Base-by-base conservation (phyloP, 805 yeast species). In the Metschnikowia picachoensis region DNA sequence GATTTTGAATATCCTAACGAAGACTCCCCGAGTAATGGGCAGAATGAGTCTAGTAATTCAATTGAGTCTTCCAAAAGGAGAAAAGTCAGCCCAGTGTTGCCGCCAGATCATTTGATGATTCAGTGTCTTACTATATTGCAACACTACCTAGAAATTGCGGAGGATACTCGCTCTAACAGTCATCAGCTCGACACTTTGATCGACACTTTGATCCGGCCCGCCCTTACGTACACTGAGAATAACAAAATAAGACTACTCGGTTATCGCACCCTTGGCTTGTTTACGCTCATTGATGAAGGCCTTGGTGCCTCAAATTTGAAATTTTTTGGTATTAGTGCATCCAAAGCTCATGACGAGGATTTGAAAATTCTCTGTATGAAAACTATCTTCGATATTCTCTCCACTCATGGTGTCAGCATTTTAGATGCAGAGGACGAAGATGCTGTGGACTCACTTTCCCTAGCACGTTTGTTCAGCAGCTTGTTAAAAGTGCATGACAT, bases 201-300 rank as follows among this genome's bases (percentile, higher is more conserved):
- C 45, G 87, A 85, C 15, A 81, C 86, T n/a, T 71, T 90, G 56
- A 82, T 94, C 12, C 77, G 80, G 4, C 95, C 95, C 2, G 87
- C 96, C 1, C 79, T 90, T 11, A 53, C 59, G 7, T 58, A 58
- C 46, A 58, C 56, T 17, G 78, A 83, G 41, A 77, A 82, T 46
- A 74, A 73, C 13, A 64, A 74, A 5, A 56, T 73, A 70, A 15
- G 78, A 82, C 27, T 73, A 85, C 67, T 83, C 6, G 96, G 95
- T 3, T 70, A 87, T 25, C 76, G 74, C 46, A 85, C 95, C 51
- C 73, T 92, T 25, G 96, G 96, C 0, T 71, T 92, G 25, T 85
- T 89, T 53, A 81, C 95, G 50, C 66, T 91, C 8, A 62, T 89
- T 31, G 95, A 89, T 59, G 66, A 73, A 30, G 55, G 62, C 1